Base-by-base conservation (phyloP, 768 basidiomycete species). In the Rhizopogon rudus region DNA sequence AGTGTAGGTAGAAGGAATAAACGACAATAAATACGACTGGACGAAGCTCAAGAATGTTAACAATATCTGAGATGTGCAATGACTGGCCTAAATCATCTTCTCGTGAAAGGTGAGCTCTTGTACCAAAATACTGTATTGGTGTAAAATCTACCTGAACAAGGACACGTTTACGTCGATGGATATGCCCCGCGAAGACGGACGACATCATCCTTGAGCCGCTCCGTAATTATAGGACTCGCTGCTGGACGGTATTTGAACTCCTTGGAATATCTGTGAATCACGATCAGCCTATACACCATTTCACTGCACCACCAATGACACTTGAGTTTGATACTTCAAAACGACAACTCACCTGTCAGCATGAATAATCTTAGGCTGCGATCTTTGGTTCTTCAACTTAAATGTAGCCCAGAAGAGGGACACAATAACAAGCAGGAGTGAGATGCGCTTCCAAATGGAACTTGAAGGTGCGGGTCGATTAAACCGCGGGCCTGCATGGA, bases 161-260 rank as follows among this genome's bases (percentile, higher is more conserved):
- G 13, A 22, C 33, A 17, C 5, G 3, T 16, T 13, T 51, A 55
- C 3, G 14, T 12, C 9, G 56, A 43, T 22, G 84, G 80, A 10
- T 69, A 69, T 1, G 87, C 91, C 1, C 92, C 92, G 16, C 90
- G 73, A 40, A 94, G 62, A 9, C 83, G 77, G 7, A 81, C 69
- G 4, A 82, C 76, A 0, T 91, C 91, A 59, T 90, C 89, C 58
- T 81, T 81, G 58, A 93, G 71, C 17, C 73, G 78, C 65, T 93
- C 88, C 0, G 88, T 92, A 60, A 93, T 78, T 42, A 93, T 74
- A 10, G 92, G 91, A 57, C 88, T 91, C 7, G 91, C 90, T 12
- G 92, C 91, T 0, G 92, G 91, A 20, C 91, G 76, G 66, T 80
- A 93, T 68, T 86, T 91, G 74, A 80, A 81, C 63, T 91, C 86